Evolutionary conservation across 495 filamentous ascomycete species (phyloP).

Genomic region (Podospora sp.): DNA sequence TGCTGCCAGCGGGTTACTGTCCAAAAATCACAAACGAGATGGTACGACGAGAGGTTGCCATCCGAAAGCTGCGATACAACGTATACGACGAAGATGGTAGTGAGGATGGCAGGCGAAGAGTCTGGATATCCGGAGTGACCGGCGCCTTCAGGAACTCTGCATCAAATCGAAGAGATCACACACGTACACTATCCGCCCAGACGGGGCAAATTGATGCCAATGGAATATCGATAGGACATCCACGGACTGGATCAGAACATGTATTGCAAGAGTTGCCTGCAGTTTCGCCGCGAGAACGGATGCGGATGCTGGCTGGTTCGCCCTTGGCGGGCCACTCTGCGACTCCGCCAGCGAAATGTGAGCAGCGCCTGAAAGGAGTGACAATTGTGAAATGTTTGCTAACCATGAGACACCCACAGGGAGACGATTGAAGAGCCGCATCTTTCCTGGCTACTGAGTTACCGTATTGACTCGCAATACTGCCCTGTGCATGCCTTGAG

Average conservation of each 20-base stretch:
- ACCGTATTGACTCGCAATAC: too few relatives aligned
- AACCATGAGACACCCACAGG: neutral
- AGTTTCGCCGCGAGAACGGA: too few relatives aligned
- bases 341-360: neutral
- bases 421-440: neutral
- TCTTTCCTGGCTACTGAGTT: neutral
- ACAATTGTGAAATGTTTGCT: neutral
- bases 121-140: too few relatives aligned
- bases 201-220: too few relatives aligned
- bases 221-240: too few relatives aligned
- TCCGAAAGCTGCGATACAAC: constrained; percentile 46
- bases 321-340: neutral
- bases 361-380: neutral
- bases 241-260: too few relatives aligned
- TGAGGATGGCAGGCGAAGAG: neutral
- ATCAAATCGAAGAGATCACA: too few relatives aligned
- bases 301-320: neutral
- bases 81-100: neutral
- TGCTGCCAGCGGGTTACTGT: constrained; percentile 67
- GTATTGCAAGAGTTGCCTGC: too few relatives aligned
- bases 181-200: too few relatives aligned
- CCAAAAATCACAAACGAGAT: constrained; percentile 80
- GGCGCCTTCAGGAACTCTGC: too few relatives aligned
- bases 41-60: constrained; percentile 70
- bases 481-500: too few relatives aligned